Base-by-base conservation (phyloP, 345 rosid genomes). In the Isatis tinctoria region DNA sequence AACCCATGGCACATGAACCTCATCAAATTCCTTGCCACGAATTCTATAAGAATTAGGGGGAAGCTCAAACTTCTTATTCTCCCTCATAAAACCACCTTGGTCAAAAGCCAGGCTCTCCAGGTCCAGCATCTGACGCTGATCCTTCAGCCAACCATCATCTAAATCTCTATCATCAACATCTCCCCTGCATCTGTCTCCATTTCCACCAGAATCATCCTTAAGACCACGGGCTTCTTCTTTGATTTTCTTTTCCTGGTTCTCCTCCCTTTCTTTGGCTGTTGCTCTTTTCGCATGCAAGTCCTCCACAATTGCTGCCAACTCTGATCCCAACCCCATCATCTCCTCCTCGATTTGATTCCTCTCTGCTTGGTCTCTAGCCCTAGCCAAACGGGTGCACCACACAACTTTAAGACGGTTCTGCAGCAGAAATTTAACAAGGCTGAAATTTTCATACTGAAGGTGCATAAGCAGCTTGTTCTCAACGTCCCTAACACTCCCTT, bases 241-340 rank as follows among this genome's bases (percentile, higher is more conserved):
- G 51, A 94, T 89, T 74, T 89, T 85, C 82, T 87, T 94, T 80
- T 89, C 93, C 69, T 83, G 78, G 64, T 79, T 91, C 81, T 83
- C 85, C 76, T 91, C 91, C 85, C 95, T 88, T 82, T 94, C 97
- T 77, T 87, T 91, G 20, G 93, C 93, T 37, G 97, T 91, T 24
- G 90, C 95, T 81, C 93, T 90, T 0, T 89, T 86, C n/a, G 95
- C 93, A 57, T 87, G 95, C 87, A 94, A 83, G 82, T 91, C 90
- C 79, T 88, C 89, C 75, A 87, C 69, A 70, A 89, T 89, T 14
- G 85, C 85, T 45, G 88, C 86, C 83, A 86, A 74, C 49, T 88
- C 88, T 3, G 88, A 83, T 14, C 95, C 97, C 61, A 80, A 75
- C 47, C 60, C 71, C 83, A 64, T 72, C 98, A 93, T 89, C 76